phyloP scores from a whole-genome alignment of 1,284 basidiomycete species.

The Pyrrhoderma lamaoense region DNA sequence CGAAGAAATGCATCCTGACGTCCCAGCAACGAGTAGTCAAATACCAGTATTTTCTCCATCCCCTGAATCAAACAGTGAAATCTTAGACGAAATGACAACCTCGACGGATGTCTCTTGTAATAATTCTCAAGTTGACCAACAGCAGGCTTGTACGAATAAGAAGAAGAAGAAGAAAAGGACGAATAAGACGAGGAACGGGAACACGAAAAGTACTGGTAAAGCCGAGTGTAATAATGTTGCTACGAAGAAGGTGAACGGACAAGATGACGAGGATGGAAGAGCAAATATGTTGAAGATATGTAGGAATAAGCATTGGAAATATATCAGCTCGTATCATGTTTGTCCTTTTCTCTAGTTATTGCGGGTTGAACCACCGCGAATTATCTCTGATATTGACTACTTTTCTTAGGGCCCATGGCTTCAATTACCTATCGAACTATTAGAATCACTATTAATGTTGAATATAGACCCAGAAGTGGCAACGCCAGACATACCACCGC shows the following conservation, averaged over 20 bases:
- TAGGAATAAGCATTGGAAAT: constrained; percentile 82
- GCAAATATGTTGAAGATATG: constrained; percentile 66
- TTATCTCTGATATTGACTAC: not conserved
- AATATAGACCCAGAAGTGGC: constrained; percentile 67
- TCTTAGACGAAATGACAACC: no score
- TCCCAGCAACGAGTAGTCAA: no score
- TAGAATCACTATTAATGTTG: constrained; percentile 69
- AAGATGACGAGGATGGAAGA: constrained; percentile 23
- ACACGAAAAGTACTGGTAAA: constrained; percentile 21
- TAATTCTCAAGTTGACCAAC: no score
- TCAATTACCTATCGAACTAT: constrained; percentile 73
- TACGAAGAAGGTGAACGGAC: constrained; percentile 17
- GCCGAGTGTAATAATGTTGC: constrained; percentile 34
- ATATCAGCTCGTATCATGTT: constrained; percentile 83
- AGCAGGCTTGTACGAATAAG: not conserved
- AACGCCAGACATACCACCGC: constrained; percentile 31
- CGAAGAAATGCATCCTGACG: no score
- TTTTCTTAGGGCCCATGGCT: constrained; percentile 70
- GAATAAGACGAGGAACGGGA: constrained; percentile 7
- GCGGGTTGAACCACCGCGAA: not conserved
- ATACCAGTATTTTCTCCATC: no score
- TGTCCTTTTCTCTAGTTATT: constrained; percentile 26
- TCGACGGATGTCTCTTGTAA: no score
- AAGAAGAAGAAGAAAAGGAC: constrained; percentile 70
- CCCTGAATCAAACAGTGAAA: no score